phyloP scores from a whole-genome alignment of 208 protist species.

The Endotrypanum monterogeii region DNA sequence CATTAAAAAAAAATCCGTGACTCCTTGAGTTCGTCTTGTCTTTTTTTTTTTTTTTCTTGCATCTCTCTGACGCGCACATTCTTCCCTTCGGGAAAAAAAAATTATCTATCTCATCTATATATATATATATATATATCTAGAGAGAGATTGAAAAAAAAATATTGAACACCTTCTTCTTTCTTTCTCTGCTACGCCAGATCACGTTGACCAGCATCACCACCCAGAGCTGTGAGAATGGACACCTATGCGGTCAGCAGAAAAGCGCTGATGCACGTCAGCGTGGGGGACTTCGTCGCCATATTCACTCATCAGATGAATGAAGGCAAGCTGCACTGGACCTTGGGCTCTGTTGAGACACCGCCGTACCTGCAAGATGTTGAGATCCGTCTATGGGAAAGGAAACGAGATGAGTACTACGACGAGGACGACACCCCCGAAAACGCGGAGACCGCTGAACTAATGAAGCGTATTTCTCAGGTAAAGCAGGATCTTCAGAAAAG shows the following conservation, averaged over 20 bases:
- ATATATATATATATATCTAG: no score
- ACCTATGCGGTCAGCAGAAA: conserved; percentile 26
- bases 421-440: conserved; percentile 45
- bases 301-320: conserved; percentile 57
- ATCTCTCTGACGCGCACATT: no score
- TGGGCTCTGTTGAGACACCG: conserved; percentile 69
- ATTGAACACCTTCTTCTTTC: neutral
- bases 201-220: neutral
- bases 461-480: conserved; percentile 54
- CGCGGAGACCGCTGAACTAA: conserved; percentile 58
- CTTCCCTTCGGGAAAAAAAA: no score
- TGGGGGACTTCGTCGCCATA: conserved; percentile 78
- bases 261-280: conserved; percentile 49
- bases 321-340: conserved; percentile 73
- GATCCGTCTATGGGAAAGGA: conserved; percentile 70
- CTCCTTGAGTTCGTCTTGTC: neutral
- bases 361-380: conserved; percentile 78
- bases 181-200: neutral
- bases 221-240: conserved; percentile 8
- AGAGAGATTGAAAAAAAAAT: no score
- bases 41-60: conserved; percentile 2
- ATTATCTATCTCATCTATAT: no score
- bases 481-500: conserved; percentile 63
- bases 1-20: no score
- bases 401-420: conserved; percentile 44